These are phyloP conservation scores for Breynia disticha DNA, from an alignment of 441 rosid species.

Conservation along the genomic window DNA sequence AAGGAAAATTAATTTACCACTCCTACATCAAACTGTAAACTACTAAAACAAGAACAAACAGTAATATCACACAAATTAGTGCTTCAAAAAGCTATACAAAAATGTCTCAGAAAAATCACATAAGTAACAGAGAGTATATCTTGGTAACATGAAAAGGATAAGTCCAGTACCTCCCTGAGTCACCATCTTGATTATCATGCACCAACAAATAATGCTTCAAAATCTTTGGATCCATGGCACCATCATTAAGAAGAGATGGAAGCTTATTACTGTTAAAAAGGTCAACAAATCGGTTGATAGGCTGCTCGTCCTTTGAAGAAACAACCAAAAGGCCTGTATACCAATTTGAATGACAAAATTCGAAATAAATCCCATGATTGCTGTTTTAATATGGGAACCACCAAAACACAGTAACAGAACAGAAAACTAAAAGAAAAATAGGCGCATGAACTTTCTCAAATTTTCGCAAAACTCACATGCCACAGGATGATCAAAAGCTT, in stretches of 20 bases:
- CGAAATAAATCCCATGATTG: not conserved
- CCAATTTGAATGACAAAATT: conserved; percentile 13
- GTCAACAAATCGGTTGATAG: conserved; percentile 71
- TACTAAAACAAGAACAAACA: no score
- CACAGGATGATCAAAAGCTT: conserved; percentile 98
- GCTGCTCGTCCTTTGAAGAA: conserved; percentile 91
- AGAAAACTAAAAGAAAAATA: conserved; percentile 7
- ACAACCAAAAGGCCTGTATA: conserved; percentile 87
- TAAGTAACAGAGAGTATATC: not conserved
- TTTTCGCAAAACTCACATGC: conserved; percentile 59
- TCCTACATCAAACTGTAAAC: no score
- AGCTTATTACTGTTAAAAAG: conserved; percentile 71
- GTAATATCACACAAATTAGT: no score
- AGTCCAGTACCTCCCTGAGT: conserved; percentile 60
- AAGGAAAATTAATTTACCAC: no score
- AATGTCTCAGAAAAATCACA: not conserved
- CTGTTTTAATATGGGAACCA: not conserved
- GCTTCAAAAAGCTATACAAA: not conserved
- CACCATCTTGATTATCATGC: conserved; percentile 85
- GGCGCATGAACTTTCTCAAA: conserved; percentile 12
- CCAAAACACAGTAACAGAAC: not conserved
- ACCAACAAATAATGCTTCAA: conserved; percentile 78
- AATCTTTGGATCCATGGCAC: conserved; percentile 92
- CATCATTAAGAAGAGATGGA: conserved; percentile 83
- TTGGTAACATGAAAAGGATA: conserved; percentile 11